Conservation (phyloP, 2,329 filamentous ascomycete genomes). For the Furcasterigmium sp. region DNA sequence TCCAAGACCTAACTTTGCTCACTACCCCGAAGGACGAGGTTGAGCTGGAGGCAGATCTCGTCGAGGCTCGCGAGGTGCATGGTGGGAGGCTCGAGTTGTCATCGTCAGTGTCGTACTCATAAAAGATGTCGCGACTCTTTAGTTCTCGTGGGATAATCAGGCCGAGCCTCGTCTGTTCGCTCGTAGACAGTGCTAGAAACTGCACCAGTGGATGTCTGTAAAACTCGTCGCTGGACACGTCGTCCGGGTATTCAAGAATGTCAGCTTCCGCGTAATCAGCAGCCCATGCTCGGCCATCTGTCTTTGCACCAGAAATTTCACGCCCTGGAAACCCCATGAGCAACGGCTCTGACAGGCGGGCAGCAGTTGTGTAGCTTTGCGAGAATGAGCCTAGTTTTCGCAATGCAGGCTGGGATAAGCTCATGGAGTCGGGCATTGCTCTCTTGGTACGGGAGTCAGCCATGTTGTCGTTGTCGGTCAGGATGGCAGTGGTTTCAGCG, state of each 20-base stretch:
- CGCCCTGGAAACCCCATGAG: constrained; percentile 31
- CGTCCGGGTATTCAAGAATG: constrained; percentile 25
- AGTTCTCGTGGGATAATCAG: constrained; percentile 9
- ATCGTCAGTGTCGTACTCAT: constrained; percentile 10
- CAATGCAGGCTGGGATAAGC: too few species aligned
- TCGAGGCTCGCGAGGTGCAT: background rate
- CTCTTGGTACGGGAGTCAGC: too few species aligned
- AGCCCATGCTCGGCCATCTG: constrained; percentile 28
- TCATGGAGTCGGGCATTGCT: too few species aligned
- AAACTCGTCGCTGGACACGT: constrained; percentile 27
- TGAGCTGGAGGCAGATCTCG: background rate
- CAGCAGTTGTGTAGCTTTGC: too few species aligned
- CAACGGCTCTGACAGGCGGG: too few species aligned
- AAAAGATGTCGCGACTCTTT: constrained; percentile 5
- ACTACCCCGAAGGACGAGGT: constrained; percentile 2
- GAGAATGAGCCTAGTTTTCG: too few species aligned
- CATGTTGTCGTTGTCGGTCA: too few species aligned
- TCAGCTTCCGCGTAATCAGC: constrained; percentile 21
- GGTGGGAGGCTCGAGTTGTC: background rate
- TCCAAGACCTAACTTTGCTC: constrained; percentile 10
- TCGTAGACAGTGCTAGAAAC: constrained; percentile 8
- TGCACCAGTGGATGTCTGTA: constrained; percentile 28
- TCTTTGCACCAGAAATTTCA: constrained; percentile 30
- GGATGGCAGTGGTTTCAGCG: too few species aligned
- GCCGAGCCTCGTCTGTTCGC: constrained; percentile 6